Evolutionary conservation across 2,329 filamentous ascomycete genomes (phyloP).

Genomic region (Alternaria conjuncta): DNA sequence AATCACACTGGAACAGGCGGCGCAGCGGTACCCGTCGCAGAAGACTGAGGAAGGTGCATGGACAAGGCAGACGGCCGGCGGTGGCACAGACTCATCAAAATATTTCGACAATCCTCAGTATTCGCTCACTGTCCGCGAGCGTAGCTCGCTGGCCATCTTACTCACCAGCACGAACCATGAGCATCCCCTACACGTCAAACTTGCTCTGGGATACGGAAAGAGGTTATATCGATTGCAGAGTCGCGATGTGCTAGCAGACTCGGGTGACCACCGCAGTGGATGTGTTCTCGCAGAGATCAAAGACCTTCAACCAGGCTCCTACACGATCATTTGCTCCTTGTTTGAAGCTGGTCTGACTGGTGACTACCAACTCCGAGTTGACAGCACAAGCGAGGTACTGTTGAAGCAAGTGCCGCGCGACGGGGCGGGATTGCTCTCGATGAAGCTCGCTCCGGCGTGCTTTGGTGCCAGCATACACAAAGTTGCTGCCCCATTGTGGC

Average conservation of each 20-base stretch:
- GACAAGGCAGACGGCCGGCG: slow-evolving; percentile 81
- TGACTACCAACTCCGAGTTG: slow-evolving; percentile 76
- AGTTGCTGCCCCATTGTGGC: slow-evolving; percentile 59
- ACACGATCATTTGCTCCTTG: slow-evolving; percentile 89
- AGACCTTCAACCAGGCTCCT: slow-evolving; percentile 71
- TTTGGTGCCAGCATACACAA: slow-evolving; percentile 60
- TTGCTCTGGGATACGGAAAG: slow-evolving; percentile 78
- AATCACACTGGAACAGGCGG: slow-evolving; percentile 67
- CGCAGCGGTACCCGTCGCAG: slow-evolving; percentile 64
- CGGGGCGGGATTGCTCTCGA: slow-evolving; percentile 74
- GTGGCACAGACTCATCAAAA: slow-evolving; percentile 75
- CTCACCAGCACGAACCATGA: slow-evolving; percentile 72
- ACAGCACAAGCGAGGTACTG: slow-evolving; percentile 63
- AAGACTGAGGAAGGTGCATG: slow-evolving; percentile 70
- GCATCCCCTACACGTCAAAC: slow-evolving; percentile 80
- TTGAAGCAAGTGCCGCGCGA: slow-evolving; percentile 72
- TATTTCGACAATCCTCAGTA: slow-evolving; percentile 93
- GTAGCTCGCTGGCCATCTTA: slow-evolving; percentile 72
- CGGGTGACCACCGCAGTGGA: slow-evolving; percentile 85
- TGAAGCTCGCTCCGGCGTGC: slow-evolving; percentile 60
- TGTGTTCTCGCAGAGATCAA: slow-evolving; percentile 72
- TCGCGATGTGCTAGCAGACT: slow-evolving; percentile 80
- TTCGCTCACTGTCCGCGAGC: slow-evolving; percentile 63
- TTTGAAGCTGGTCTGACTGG: slow-evolving; percentile 82
- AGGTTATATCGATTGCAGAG: slow-evolving; percentile 72